Percentiles rank a stretch among this genome's conserved stretches.
phyloP scores from a whole-genome alignment of 83 land plant genomes.

The Isoetes engelmannii region DNA sequence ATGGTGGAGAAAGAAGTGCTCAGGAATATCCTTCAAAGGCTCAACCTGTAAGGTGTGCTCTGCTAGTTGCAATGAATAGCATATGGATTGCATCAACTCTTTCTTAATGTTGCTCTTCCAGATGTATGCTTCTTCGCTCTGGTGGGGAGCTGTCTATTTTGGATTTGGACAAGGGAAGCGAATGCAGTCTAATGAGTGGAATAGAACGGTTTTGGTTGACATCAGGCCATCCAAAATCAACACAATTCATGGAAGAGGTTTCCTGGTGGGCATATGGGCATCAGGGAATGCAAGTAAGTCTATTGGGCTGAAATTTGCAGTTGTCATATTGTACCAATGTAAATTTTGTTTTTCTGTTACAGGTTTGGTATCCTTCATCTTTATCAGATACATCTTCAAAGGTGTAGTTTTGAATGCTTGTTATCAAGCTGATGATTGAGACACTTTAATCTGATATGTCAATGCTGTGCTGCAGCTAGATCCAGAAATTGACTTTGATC shows the following conservation, averaged over 20 bases:
- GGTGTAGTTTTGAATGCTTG: neutral
- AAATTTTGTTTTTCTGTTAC: conserved; percentile 12
- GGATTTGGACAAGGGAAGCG: conserved; percentile 95
- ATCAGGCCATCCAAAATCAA: conserved; percentile 65
- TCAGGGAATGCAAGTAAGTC: conserved; percentile 93
- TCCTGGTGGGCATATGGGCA: conserved; percentile 99
- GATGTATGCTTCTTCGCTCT: conserved; percentile 78
- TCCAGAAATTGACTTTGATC: conserved; percentile 96
- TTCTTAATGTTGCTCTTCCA: conserved; percentile 21
- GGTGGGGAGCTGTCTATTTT: conserved; percentile 95
- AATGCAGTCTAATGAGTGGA: conserved; percentile 67
- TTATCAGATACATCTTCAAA: conserved; percentile 52
- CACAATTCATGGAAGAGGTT: conserved; percentile 81
- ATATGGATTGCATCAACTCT: neutral
- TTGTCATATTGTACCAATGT: neutral
- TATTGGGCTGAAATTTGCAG: neutral
- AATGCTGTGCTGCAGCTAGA: conserved; percentile 54
- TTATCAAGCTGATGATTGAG: neutral
- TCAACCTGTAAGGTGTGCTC: neutral
- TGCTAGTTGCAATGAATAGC: neutral
- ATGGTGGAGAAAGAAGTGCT: too few species aligned
- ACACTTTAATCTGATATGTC: neutral
- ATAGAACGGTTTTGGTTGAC: conserved; percentile 95
- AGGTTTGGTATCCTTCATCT: conserved; percentile 99
- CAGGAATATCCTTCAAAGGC: neutral